Percentiles rank a stretch among this genome's conserved stretches.
Evolutionary conservation across 176 grass and related monocot genomes (phyloP).

Genomic region (Carex scoparia): DNA sequence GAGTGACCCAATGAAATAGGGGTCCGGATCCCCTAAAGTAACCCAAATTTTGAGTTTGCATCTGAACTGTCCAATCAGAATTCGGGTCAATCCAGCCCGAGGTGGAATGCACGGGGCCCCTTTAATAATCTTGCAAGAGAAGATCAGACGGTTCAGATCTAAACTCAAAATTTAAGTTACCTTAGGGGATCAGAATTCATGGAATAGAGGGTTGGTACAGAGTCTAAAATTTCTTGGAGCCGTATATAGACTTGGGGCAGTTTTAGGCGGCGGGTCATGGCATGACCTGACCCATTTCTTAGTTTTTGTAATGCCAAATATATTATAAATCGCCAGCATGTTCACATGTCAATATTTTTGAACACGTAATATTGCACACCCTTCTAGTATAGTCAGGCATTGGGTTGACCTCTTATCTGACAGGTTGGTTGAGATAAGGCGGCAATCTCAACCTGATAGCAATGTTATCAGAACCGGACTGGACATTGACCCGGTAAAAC

Average conservation of each 20-base stretch:
- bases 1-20: neutral
- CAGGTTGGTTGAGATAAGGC: neutral
- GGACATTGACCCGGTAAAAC: no score
- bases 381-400: neutral
- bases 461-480: no score
- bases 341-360: neutral
- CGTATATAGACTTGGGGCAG: neutral
- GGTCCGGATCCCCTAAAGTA: no score
- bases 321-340: neutral
- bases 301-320: neutral
- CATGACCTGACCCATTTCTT: neutral
- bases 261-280: neutral
- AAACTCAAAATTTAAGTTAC: no score
- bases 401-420: neutral
- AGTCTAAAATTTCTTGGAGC: neutral
- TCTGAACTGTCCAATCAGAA: no score
- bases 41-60: no score
- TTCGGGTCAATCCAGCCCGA: no score
- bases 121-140: no score
- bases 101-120: no score
- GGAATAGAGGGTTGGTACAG: neutral
- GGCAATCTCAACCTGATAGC: neutral
- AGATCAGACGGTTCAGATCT: no score
- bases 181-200: no score
- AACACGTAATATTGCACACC: neutral